Evolutionary conservation across 169 alveolate genomes (phyloP).

Genomic region (Neospora caninum): DNA sequence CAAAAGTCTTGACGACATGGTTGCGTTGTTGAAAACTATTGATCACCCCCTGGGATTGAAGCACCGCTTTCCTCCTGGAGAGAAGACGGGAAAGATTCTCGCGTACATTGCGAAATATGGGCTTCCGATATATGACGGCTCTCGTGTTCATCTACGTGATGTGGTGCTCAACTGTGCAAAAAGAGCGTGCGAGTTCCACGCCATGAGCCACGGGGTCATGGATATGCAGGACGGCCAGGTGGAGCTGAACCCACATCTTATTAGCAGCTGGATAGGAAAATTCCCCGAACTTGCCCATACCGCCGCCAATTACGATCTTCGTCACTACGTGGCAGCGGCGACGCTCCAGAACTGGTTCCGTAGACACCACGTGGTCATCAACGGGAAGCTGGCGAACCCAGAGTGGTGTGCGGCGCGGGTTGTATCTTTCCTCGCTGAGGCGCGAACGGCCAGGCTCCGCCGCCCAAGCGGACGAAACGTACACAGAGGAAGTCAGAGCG

Average conservation of each 20-base stretch:
- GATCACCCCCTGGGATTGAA: slow-evolving; percentile 55
- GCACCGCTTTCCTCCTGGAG: slow-evolving; percentile 20
- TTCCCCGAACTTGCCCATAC: slow-evolving; percentile 35
- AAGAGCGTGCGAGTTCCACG: slow-evolving; percentile 70
- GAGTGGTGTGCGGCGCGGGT: slow-evolving; percentile 12
- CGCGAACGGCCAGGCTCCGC: background rate
- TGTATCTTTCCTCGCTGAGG: background rate
- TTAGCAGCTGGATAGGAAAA: slow-evolving; percentile 51
- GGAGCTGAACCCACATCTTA: slow-evolving; percentile 58
- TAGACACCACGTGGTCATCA: background rate
- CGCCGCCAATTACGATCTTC: slow-evolving; percentile 1
- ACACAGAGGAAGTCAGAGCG: background rate
- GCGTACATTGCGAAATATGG: slow-evolving; percentile 46
- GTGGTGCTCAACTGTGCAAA: slow-evolving; percentile 52
- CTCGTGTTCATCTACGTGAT: slow-evolving; percentile 59
- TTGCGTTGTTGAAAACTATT: slow-evolving; percentile 38
- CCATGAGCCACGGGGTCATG: slow-evolving; percentile 41
- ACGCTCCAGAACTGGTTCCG: slow-evolving; percentile 54
- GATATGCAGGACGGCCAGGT: slow-evolving; percentile 50
- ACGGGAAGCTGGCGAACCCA: slow-evolving; percentile 18
- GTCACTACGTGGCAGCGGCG: slow-evolving; percentile 58
- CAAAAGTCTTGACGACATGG: slow-evolving; percentile 50
- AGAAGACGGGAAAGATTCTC: slow-evolving; percentile 17
- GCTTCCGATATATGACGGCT: slow-evolving; percentile 50
- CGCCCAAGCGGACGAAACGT: slow-evolving; percentile 17